These are phyloP conservation scores for Penicillium sp. DNA, from an alignment of 2,329 filamentous ascomycete genomes.

Conservation along the genomic window DNA sequence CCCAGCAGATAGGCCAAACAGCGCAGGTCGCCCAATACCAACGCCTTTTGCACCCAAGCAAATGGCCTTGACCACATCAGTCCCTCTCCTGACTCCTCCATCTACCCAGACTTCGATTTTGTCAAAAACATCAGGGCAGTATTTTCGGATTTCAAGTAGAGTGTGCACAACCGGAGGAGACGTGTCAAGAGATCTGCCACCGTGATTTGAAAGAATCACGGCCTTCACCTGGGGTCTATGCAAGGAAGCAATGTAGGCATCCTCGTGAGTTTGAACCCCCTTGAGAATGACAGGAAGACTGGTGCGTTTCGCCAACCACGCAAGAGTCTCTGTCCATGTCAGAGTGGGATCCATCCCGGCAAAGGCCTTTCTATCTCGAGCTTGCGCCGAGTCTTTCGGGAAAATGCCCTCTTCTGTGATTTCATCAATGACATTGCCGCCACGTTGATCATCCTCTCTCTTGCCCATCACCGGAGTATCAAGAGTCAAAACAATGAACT, in stretches of 20 bases:
- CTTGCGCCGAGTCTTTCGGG: not conserved
- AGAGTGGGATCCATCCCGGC: slow-evolving; percentile 34
- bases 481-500: slow-evolving; percentile 62
- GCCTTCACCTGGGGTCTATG: slow-evolving; percentile 67
- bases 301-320: slow-evolving; percentile 79
- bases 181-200: slow-evolving; percentile 80
- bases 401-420: slow-evolving; percentile 52
- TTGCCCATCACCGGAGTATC: slow-evolving; percentile 36
- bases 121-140: slow-evolving; percentile 59
- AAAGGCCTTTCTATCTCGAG: not conserved
- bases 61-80: slow-evolving; percentile 92
- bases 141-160: slow-evolving; percentile 62
- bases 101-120: slow-evolving; percentile 88
- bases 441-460: slow-evolving; percentile 32
- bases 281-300: slow-evolving; percentile 84
- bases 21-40: slow-evolving; percentile 89
- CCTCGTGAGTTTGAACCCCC: slow-evolving; percentile 91
- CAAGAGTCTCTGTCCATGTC: slow-evolving; percentile 68
- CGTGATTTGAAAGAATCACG: slow-evolving; percentile 87
- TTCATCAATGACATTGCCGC: slow-evolving; percentile 55
- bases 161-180: slow-evolving; percentile 67
- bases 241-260: slow-evolving; percentile 71
- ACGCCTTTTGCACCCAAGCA: slow-evolving; percentile 90
- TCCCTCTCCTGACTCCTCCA: slow-evolving; percentile 83
- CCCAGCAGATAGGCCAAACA: slow-evolving; percentile 95